Base-by-base conservation (phyloP, 2,329 filamentous ascomycete species). In the Coniochaeta sp. region DNA sequence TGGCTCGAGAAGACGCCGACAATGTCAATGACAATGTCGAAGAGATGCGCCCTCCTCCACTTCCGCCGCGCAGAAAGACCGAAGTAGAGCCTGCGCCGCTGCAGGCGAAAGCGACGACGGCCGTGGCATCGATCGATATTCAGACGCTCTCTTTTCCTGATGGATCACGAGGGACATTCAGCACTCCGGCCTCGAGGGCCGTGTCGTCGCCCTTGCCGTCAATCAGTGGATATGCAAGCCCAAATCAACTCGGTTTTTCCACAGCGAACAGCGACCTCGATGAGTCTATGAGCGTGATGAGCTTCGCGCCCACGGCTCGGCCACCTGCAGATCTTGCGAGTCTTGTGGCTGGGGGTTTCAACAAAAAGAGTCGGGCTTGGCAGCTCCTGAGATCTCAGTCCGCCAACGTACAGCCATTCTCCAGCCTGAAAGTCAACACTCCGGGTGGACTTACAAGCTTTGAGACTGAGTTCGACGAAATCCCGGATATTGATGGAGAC, bases 81-180 rank as follows among this genome's bases (percentile, higher is more conserved):
- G 72, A 44, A 56, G 73, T 75, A 63, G 71, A 81, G 9, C 11
- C 38, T 62, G 11, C 75, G 54, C 67, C 65, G 8, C 69, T 79
- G 59, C 79, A 77, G 64, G 86, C 89, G 1, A 86, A 85, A 62
- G 86, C 93, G 56, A 97, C 93, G 3, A 97, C 92, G 0, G 92
- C 92, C 11, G 70, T 98, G 16, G 93, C 91, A 0, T 83, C 91
- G 17, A 82, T 92, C 63, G 92, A 93, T 65, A 88, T 93, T 60
- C 89, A 91, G 66, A 90, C 89, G 0, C 80, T 93, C 57, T 86
- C 87, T 1, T 88, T 89, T 64, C 86, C 85, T 12, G 89, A 91
- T 70, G 86, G 84, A 60, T 84, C 84, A 22, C 80, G 85, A 62
- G 87, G 89, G 40, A 87, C 83, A 1, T 88, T 89, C 67, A 74